phyloP scores from a whole-genome alignment of 768 basidiomycete species.

The Inosperma sp. region DNA sequence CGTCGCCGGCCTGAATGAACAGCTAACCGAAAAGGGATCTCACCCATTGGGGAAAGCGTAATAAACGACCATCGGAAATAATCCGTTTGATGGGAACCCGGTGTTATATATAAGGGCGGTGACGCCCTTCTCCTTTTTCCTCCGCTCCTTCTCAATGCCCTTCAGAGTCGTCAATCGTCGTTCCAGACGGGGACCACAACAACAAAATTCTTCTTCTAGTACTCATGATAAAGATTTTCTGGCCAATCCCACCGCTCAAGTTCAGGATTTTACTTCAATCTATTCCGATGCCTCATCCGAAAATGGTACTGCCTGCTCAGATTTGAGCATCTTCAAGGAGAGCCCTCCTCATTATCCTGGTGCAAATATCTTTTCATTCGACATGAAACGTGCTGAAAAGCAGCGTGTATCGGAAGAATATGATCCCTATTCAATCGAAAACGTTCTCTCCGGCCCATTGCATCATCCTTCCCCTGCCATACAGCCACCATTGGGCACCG shows the following conservation, averaged over 20 bases:
- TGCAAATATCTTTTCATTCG: background rate
- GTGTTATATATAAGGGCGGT: slow-evolving; percentile 8
- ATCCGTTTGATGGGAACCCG: no score
- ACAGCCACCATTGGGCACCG: slow-evolving; percentile 10
- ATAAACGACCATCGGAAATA: no score
- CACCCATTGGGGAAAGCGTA: no score
- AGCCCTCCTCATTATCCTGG: slow-evolving; percentile 1
- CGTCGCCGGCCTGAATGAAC: no score
- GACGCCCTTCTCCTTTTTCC: background rate
- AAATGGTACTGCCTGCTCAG: slow-evolving; percentile 2
- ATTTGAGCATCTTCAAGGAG: slow-evolving; percentile 1
- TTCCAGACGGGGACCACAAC: background rate
- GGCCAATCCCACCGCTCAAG: background rate
- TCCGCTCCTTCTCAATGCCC: background rate
- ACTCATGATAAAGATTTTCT: background rate
- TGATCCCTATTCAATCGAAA: slow-evolving; percentile 4
- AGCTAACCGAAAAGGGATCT: no score
- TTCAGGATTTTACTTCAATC: background rate
- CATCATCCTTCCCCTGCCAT: slow-evolving; percentile 1
- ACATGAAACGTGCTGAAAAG: background rate
- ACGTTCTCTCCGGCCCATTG: background rate
- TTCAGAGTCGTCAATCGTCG: slow-evolving; percentile 8
- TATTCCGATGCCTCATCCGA: slow-evolving; percentile 9
- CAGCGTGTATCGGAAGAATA: slow-evolving; percentile 1
- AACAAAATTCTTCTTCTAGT: background rate